phyloP scores from a whole-genome alignment of 345 rosid genomes.

The Aquilaria malaccensis region DNA sequence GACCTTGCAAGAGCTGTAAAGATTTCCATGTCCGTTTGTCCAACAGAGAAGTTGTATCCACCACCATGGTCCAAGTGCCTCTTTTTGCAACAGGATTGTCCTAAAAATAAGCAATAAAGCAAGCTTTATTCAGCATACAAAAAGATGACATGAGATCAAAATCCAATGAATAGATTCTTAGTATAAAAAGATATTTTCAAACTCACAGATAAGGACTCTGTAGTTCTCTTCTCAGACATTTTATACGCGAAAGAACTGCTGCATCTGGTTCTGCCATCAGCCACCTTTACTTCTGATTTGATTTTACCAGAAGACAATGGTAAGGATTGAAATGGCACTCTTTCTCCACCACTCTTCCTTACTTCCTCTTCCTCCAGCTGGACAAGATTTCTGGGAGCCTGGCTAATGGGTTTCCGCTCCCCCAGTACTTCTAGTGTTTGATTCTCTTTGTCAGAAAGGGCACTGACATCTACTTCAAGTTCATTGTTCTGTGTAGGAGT shows the following conservation, averaged over 20 bases:
- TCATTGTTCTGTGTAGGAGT: constrained; percentile 19
- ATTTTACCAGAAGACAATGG: constrained; percentile 23
- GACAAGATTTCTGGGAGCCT: constrained; percentile 18
- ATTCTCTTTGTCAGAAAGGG: constrained; percentile 43
- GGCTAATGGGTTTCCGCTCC: constrained; percentile 23
- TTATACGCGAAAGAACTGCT: constrained; percentile 17
- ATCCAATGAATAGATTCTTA: not conserved
- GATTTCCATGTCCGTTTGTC: constrained; percentile 64
- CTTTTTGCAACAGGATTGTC: constrained; percentile 28
- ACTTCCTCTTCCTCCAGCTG: constrained; percentile 27
- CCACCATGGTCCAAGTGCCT: constrained; percentile 69
- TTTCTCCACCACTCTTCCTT: constrained; percentile 30
- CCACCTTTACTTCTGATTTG: constrained; percentile 23
- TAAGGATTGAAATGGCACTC: constrained; percentile 52
- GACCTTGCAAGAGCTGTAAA: constrained; percentile 76
- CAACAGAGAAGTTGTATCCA: constrained; percentile 61
- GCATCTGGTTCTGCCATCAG: constrained; percentile 23
- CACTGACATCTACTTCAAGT: constrained; percentile 23
- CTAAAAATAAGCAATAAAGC: constrained; percentile 24
- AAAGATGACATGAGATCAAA: not conserved
- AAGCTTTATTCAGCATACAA: constrained; percentile 9
- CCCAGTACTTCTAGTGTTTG: constrained; percentile 29
- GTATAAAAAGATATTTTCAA: not conserved
- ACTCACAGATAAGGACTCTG: constrained; percentile 43
- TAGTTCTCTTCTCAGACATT: constrained; percentile 17